phyloP scores from a whole-genome alignment of 352 stramenopile genomes.

The Phytopythium cucurbitacearum region DNA sequence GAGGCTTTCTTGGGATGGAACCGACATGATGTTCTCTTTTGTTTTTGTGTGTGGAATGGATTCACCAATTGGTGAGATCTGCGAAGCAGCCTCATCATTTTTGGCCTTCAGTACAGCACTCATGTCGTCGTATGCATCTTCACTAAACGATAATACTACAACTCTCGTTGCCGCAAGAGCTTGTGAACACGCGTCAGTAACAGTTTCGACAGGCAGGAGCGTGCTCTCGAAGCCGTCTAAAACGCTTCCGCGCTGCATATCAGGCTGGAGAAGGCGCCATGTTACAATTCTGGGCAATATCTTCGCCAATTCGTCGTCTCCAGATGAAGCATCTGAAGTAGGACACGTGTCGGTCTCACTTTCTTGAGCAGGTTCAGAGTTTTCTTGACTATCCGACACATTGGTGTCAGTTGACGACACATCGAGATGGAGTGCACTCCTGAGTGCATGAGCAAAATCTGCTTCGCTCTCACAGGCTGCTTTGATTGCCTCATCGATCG shows the following conservation, averaged over 20 bases:
- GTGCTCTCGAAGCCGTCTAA: conserved; percentile 73
- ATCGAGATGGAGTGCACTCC: conserved; percentile 17
- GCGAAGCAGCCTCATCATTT: background rate
- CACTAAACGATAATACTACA: conserved; percentile 56
- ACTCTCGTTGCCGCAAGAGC: conserved; percentile 39
- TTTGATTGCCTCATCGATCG: conserved; percentile 68
- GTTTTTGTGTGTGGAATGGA: background rate
- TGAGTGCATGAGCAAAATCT: conserved; percentile 35
- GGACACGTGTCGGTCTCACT: conserved; percentile 10
- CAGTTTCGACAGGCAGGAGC: conserved; percentile 36
- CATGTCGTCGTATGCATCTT: conserved; percentile 66
- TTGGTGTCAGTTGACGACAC: background rate
- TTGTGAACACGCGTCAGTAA: conserved; percentile 31
- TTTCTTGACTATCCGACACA: conserved; percentile 8
- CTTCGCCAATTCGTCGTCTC: conserved; percentile 15
- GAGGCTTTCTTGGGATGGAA: background rate
- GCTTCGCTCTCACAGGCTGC: conserved; percentile 23
- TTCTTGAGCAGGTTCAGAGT: conserved; percentile 15
- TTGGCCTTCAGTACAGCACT: conserved; percentile 9
- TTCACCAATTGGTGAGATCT: background rate
- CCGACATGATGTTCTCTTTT: conserved; percentile 3
- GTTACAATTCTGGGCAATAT: conserved; percentile 55
- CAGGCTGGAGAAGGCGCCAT: conserved; percentile 56
- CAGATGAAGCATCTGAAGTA: background rate
- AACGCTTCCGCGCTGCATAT: conserved; percentile 61